These are phyloP conservation scores for Fusarium beomiforme DNA, from an alignment of 2,329 filamentous ascomycete genomes.

Conservation along the genomic window DNA sequence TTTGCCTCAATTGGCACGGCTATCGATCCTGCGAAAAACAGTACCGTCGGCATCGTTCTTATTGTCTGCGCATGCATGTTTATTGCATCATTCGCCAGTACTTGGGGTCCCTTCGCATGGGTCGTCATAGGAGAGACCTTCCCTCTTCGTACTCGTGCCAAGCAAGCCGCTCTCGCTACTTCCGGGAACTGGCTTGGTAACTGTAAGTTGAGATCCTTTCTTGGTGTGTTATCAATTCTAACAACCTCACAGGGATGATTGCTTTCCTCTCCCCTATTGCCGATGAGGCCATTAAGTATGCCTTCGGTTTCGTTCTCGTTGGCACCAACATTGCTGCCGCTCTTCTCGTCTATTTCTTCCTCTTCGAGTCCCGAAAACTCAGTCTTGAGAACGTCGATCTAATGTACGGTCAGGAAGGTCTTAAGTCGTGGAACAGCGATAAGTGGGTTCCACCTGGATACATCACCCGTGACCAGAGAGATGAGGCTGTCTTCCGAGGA, in stretches of 20 bases:
- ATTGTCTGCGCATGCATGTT: constrained; percentile 80
- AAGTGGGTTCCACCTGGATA: constrained; percentile 62
- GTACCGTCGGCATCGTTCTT: constrained; percentile 70
- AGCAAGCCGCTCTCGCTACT: constrained; percentile 65
- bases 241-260: constrained; percentile 60
- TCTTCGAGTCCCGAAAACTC: constrained; percentile 72
- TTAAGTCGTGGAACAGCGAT: constrained; percentile 70
- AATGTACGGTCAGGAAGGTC: constrained; percentile 69
- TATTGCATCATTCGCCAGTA: constrained; percentile 75
- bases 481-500: constrained; percentile 42
- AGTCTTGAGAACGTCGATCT: constrained; percentile 78
- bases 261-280: constrained; percentile 77
- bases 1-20: constrained; percentile 68
- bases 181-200: constrained; percentile 69
- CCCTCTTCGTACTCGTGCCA: constrained; percentile 64
- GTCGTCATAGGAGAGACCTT: constrained; percentile 74
- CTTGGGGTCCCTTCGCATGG: constrained; percentile 78
- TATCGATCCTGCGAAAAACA: constrained; percentile 53
- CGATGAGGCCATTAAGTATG: constrained; percentile 67
- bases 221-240: background rate
- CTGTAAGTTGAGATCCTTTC: constrained; percentile 48
- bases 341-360: constrained; percentile 73
- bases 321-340: constrained; percentile 68
- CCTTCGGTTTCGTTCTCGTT: constrained; percentile 73
- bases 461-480: constrained; percentile 51